These are phyloP conservation scores for Naganishia kalamii DNA, from an alignment of 768 basidiomycete genomes.

Conservation along the genomic window DNA sequence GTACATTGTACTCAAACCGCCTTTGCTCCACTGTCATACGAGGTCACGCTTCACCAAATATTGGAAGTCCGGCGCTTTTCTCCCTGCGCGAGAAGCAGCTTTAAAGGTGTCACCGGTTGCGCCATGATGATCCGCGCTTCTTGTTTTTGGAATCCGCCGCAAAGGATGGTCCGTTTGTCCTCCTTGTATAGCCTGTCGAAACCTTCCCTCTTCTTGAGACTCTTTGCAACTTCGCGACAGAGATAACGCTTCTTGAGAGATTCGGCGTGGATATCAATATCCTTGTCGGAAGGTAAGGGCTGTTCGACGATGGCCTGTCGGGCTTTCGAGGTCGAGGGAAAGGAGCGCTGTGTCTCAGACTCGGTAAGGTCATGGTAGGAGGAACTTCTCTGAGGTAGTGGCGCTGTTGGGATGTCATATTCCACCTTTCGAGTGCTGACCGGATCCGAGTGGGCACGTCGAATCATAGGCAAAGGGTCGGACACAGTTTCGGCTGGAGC, in stretches of 20 bases:
- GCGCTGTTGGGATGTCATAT: not conserved
- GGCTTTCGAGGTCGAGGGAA: no score
- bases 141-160: not conserved
- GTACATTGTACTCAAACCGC: no score
- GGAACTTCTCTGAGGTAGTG: not conserved
- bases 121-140: not conserved
- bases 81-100: not conserved
- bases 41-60: not conserved
- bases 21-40: no score
- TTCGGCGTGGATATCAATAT: not conserved
- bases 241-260: not conserved
- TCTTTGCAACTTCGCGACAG: not conserved
- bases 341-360: not conserved
- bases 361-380: not conserved
- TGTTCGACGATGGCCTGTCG: no score
- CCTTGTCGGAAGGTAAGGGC: not conserved
- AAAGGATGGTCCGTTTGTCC: not conserved
- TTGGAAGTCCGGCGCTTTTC: not conserved
- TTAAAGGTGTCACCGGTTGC: not conserved
- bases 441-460: not conserved
- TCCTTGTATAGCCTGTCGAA: not conserved
- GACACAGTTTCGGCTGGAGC: no score
- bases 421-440: not conserved
- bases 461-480: not conserved
- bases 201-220: not conserved